Evolutionary conservation across 148 eudicot species (phyloP).

Genomic region (Selenicereus undatus): DNA sequence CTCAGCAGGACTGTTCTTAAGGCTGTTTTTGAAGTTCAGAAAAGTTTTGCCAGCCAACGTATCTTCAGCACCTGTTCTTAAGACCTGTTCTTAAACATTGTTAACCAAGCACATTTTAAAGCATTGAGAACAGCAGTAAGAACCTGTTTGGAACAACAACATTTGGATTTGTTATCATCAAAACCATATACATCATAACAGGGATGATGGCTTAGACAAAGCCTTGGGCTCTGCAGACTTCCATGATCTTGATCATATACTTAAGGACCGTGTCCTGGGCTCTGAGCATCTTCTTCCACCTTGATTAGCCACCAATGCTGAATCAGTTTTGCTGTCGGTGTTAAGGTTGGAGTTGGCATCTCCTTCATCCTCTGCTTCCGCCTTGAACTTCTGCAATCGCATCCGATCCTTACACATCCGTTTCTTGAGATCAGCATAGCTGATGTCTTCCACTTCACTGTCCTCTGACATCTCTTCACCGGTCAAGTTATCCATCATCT

Average conservation of each 20-base stretch:
- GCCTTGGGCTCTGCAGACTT: slow-evolving; percentile 38
- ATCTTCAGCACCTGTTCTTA: no score
- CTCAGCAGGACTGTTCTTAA: no score
- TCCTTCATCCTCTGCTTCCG: neutral
- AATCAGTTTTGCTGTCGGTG: neutral
- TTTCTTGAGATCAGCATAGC: slow-evolving; percentile 40
- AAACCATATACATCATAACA: no score
- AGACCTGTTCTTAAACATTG: no score
- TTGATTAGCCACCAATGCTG: slow-evolving; percentile 19
- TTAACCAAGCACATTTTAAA: no score
- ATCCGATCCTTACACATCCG: slow-evolving; percentile 49
- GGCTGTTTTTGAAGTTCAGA: no score
- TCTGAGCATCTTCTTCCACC: slow-evolving; percentile 56
- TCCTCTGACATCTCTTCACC: slow-evolving; percentile 16
- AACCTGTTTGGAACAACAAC: no score
- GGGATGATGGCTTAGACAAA: slow-evolving; percentile 42
- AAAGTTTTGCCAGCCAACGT: no score
- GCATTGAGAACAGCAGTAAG: no score
- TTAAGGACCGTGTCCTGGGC: slow-evolving; percentile 59
- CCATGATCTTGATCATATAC: slow-evolving; percentile 51
- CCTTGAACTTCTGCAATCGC: slow-evolving; percentile 39
- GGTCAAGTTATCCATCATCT: slow-evolving; percentile 22
- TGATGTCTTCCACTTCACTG: slow-evolving; percentile 32
- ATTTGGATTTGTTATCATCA: no score
- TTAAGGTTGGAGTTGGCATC: neutral